These are phyloP conservation scores for Acer campestre DNA, from an alignment of 345 rosid species.

Conservation along the genomic window DNA sequence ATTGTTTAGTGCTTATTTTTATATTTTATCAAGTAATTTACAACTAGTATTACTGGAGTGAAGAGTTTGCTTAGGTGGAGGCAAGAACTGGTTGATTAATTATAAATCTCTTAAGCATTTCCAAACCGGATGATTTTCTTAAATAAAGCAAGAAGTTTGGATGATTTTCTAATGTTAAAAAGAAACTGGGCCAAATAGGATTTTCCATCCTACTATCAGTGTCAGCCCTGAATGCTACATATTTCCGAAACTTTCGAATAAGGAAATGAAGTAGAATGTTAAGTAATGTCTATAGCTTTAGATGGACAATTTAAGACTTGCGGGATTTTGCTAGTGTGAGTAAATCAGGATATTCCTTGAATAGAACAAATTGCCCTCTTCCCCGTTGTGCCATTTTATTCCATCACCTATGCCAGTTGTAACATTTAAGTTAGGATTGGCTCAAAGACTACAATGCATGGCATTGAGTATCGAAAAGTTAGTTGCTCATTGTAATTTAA, in stretches of 20 bases:
- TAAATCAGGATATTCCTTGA: not conserved
- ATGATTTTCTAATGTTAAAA: not conserved
- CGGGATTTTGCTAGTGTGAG: not conserved
- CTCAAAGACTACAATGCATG: not conserved
- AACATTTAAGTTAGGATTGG: constrained; percentile 3
- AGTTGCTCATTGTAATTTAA: not conserved
- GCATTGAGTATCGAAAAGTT: not conserved
- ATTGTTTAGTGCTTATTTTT: not conserved
- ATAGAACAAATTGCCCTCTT: not conserved
- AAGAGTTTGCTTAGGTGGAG: constrained; percentile 9
- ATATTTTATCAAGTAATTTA: not conserved
- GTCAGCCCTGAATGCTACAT: not conserved
- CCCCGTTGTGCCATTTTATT: not conserved
- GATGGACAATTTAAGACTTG: not conserved
- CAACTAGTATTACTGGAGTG: not conserved
- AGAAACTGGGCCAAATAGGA: not conserved
- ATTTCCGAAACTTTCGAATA: not conserved
- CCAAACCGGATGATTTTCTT: not conserved
- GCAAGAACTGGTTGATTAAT: constrained; percentile 12
- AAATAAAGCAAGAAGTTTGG: not conserved
- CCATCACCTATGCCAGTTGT: not conserved
- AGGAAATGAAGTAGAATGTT: not conserved
- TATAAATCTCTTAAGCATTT: constrained; percentile 1
- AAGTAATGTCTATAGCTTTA: not conserved
- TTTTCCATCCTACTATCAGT: not conserved